phyloP scores from a whole-genome alignment of 2,329 filamentous ascomycete species.

The Diplocarpon rosae region DNA sequence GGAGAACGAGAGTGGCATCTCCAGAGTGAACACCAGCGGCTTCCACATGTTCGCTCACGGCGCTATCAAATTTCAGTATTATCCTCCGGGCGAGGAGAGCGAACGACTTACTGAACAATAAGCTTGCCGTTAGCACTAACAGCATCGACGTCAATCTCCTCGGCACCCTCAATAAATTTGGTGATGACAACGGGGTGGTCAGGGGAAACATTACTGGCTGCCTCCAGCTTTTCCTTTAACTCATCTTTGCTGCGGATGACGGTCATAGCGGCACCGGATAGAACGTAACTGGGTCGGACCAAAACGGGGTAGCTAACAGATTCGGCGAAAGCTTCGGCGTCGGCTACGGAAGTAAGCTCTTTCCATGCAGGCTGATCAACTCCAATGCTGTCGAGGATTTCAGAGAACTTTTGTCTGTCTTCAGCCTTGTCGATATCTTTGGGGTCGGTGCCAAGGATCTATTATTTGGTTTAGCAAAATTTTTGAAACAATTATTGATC shows the following conservation, averaged over 20 bases:
- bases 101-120: conserved; percentile 50
- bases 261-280: conserved; percentile 97
- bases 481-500: neutral
- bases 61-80: conserved; percentile 27
- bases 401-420: conserved; percentile 96
- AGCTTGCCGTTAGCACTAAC: conserved; percentile 81
- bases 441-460: conserved; percentile 80
- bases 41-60: conserved; percentile 91
- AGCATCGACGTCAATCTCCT: conserved; percentile 94
- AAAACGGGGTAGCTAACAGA: conserved; percentile 87
- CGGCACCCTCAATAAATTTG: conserved; percentile 93
- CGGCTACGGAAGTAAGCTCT: conserved; percentile 81
- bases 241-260: conserved; percentile 83
- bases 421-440: conserved; percentile 96
- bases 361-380: conserved; percentile 98
- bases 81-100: neutral
- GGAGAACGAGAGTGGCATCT: conserved; percentile 88
- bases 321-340: conserved; percentile 77
- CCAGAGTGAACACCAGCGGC: conserved; percentile 97
- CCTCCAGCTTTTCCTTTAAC: conserved; percentile 88
- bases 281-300: conserved; percentile 87
- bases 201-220: conserved; percentile 80
- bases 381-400: conserved; percentile 92
- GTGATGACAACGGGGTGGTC: conserved; percentile 97
- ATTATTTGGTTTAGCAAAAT: neutral